Evolutionary conservation across 257 asterid species (phyloP).

Genomic region (Mentha longifolia): DNA sequence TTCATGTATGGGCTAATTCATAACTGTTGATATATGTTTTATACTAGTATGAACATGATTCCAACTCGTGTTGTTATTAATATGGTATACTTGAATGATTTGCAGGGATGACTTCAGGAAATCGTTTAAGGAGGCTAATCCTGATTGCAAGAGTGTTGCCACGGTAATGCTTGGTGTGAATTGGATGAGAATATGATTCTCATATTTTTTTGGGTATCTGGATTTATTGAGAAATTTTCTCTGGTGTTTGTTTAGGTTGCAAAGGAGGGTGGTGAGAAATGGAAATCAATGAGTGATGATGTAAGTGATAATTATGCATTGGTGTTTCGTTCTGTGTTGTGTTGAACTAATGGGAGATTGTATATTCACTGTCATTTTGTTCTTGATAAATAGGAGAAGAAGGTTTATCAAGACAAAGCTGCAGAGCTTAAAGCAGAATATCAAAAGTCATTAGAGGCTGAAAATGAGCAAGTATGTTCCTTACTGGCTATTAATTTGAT

Average conservation of each 20-base stretch:
- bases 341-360: background rate
- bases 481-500: background rate
- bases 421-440: constrained; percentile 81
- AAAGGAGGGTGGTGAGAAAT: constrained; percentile 83
- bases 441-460: constrained; percentile 43
- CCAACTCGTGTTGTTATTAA: background rate
- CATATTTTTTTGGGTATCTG: background rate
- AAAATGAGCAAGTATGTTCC: constrained; percentile 42
- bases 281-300: constrained; percentile 79
- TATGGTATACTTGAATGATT: background rate
- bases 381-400: constrained; percentile 55
- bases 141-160: constrained; percentile 64
- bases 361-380: background rate
- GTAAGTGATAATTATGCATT: constrained; percentile 37
- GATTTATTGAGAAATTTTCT: background rate
- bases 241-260: constrained; percentile 54
- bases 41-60: background rate
- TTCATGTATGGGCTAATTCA: constrained; percentile 57
- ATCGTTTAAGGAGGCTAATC: constrained; percentile 69
- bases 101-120: constrained; percentile 79
- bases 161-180: constrained; percentile 37
- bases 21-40: background rate
- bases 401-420: constrained; percentile 64
- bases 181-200: background rate
- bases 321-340: too few species aligned